Percentiles rank a stretch among this genome's conserved stretches.
Evolutionary conservation across 768 basidiomycete species (phyloP).

Genomic region (Russula sp.): DNA sequence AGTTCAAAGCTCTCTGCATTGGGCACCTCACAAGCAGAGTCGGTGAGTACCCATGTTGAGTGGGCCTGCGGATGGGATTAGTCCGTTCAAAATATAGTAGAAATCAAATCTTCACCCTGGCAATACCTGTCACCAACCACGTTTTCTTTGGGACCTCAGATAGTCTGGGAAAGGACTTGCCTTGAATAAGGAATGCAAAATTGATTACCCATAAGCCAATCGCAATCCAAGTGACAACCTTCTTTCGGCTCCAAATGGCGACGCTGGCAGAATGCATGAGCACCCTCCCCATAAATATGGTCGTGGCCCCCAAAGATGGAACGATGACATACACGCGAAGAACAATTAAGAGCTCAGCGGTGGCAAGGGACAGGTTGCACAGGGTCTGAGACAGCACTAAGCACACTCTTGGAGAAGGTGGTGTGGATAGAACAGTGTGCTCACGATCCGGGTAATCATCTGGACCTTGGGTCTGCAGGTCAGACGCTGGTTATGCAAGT

Average conservation of each 20-base stretch:
- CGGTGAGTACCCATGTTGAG: background rate
- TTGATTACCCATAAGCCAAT: background rate
- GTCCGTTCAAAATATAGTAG: background rate
- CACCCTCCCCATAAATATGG: too few species aligned
- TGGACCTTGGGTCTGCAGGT: too few species aligned
- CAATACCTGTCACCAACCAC: background rate
- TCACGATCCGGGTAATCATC: too few species aligned
- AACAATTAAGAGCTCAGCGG: background rate
- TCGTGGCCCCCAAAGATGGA: too few species aligned
- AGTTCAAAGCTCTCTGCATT: background rate
- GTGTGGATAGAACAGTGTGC: too few species aligned
- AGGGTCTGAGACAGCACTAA: background rate
- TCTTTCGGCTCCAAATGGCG: background rate
- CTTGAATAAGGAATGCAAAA: background rate
- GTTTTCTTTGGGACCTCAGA: too few species aligned
- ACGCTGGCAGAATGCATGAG: background rate
- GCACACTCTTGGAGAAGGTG: too few species aligned
- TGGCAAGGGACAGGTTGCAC: background rate
- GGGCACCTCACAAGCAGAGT: background rate
- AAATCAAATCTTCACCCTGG: background rate
- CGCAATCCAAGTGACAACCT: background rate
- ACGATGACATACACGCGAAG: background rate
- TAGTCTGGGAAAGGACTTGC: background rate
- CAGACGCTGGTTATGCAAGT: too few species aligned
- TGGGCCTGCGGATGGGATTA: background rate